Evolutionary conservation across 2,329 filamentous ascomycete species (phyloP), one percentile per base, ranked within the genome.

Genomic region (Penicillium sp.): DNA sequence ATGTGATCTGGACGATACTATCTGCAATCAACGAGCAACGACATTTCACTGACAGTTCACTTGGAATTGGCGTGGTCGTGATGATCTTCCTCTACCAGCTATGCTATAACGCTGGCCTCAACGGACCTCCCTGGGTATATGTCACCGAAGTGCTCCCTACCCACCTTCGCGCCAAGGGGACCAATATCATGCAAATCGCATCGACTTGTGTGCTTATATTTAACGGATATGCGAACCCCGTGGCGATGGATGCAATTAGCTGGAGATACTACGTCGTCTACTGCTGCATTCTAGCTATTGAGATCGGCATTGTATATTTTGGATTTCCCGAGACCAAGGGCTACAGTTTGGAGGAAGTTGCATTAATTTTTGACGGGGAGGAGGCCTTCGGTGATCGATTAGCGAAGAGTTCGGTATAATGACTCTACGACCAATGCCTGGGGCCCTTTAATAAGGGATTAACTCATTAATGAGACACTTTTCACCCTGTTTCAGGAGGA

Each of bases 191-290:
- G 40, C 55, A 55, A 16, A 43, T 55, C 18, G 52, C 51, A 18
- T 36, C 47, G 2, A 57, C 47, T 0, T 47, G 52, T 36, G 55
- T 43, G 14, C 11, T 49, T 6, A 21, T 55, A 5, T 57, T 54
- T 43, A 62, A 56, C 7, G 48, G 54, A 43, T 61, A 54, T 27
- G 49, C 54, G 10, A 59, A 59, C n/a, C 54, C 54, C 1, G 39
- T 59, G 27, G 57, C 54, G 2, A 47, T 59, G 50, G 51, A 54
- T 34, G 45, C 47, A 7, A 57, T 59, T 5, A 38, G 44, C 21
- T 59, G 54, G 57, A 47, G 34, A 32, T 59, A 59, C n/a, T 59
- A 59, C 34, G 55, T 59, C 24, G 54, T 57, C 11, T 59, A 51
- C 38, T 57, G 54, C 18, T 50, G 54, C 38, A 47, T 55, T 4